Base-by-base conservation (phyloP, 768 basidiomycete species). In the Auricularia cornea region DNA sequence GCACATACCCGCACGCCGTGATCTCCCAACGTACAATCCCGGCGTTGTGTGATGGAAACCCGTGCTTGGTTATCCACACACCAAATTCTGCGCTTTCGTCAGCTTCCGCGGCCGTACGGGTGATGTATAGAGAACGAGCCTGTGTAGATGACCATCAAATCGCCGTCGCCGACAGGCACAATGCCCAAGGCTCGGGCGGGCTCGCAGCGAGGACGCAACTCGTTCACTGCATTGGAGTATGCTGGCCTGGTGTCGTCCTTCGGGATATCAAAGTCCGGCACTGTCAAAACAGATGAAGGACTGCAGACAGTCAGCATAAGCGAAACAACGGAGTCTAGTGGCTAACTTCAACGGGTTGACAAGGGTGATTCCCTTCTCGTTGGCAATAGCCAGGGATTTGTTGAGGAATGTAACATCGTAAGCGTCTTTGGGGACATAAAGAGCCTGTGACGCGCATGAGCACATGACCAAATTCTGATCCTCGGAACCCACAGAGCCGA, bases 1-100 rank as follows among this genome's bases (percentile, higher is more conserved):
- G 73, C 11, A 85, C 82, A 68, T 80, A 93, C 1, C 87, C 78
- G 2, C 74, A 76, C 12, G 86, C 89, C 65, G 80, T 84, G 63
- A 81, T 81, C 75, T 94, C 92, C 92, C 92, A 94, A 63, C 84
- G 86, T 65, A 92, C 81, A 70, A 83, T 91, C 0, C 81, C 80
- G 3, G 76, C 79, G 52, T 80, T 80, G 44, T 89, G 87, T 12
- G 76, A 77, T 3, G 89, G 90, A 1, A 76, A 71, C 2, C 92
- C 92, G 65, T 84, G 79, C 62, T 84, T 86, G 62, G 87, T 83
- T 68, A 92, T 83, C 71, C 88, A 93, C 69, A 84, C 90, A 16
- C 91, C 92, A 44, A 92, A 74, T 31, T 81, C 92, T 92, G 64
- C 8, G 35, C 44, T 59, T 11, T n/a, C 59, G 38, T 26, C 32